phyloP scores from a whole-genome alignment of 345 rosid species.

The Eutrema yunnanense region DNA sequence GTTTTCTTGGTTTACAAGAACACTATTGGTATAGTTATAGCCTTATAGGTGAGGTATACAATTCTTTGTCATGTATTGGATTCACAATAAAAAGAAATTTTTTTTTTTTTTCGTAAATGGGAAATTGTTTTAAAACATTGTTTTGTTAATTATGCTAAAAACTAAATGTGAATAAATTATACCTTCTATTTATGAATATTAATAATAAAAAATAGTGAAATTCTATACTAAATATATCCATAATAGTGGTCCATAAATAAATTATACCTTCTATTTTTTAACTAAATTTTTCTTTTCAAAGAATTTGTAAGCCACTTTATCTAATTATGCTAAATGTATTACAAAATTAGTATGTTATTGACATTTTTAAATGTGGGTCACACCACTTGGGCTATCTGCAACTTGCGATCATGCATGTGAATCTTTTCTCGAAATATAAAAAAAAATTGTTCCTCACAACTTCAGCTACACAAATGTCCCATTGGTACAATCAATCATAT shows the following conservation, averaged over 20 bases:
- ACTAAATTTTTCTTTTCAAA: neutral
- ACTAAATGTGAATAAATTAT: neutral
- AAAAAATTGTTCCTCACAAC: conserved; percentile 27
- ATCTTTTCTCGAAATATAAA: conserved; percentile 20
- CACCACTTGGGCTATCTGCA: conserved; percentile 25
- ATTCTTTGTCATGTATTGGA: conserved; percentile 18
- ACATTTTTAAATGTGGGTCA: conserved; percentile 14
- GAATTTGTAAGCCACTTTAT: neutral
- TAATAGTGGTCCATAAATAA: neutral
- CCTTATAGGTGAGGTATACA: conserved; percentile 29
- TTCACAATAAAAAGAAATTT: neutral
- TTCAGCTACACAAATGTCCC: conserved; percentile 48
- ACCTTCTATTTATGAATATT: neutral
- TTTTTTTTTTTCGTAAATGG: neutral
- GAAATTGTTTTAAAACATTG: neutral
- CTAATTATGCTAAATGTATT: neutral
- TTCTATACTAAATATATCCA: neutral
- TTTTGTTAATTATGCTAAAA: neutral
- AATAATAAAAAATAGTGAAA: neutral
- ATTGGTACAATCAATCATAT: conserved; percentile 31
- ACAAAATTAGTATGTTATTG: neutral
- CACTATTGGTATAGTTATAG: neutral
- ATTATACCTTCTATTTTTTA: neutral
- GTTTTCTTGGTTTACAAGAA: neutral
- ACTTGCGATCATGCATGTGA: conserved; percentile 41